Evolutionary conservation across 176 grass and related monocot genomes (phyloP).

Genomic region (Oryza rufipogon): DNA sequence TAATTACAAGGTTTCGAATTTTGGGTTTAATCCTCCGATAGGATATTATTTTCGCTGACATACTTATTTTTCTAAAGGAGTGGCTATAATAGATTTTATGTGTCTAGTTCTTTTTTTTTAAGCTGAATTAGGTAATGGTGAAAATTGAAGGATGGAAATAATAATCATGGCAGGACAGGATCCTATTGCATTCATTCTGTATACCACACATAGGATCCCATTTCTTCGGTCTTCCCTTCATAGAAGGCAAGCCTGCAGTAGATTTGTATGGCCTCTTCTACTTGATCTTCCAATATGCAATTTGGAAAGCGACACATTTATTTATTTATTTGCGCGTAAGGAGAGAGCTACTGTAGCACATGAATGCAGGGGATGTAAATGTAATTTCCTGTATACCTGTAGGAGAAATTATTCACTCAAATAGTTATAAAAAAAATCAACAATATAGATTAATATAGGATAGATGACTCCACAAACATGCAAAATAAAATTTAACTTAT

Average conservation of each 20-base stretch:
- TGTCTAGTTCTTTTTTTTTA: neutral
- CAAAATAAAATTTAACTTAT: too few relatives aligned
- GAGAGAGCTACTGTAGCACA: neutral
- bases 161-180: neutral
- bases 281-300: neutral
- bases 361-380: neutral
- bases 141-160: neutral
- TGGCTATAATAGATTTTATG: neutral
- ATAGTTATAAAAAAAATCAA: too few relatives aligned
- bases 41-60: too few relatives aligned
- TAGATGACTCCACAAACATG: too few relatives aligned
- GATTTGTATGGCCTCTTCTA: neutral
- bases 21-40: too few relatives aligned
- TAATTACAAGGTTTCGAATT: too few relatives aligned
- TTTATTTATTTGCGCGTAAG: neutral
- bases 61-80: too few relatives aligned
- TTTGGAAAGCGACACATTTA: neutral
- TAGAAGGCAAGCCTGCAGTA: conserved; percentile 8
- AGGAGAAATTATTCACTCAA: too few relatives aligned
- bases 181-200: neutral
- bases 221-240: neutral
- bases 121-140: too few relatives aligned
- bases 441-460: too few relatives aligned
- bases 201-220: neutral
- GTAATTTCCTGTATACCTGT: neutral